These are phyloP conservation scores for Globisporangium spinosum DNA, from an alignment of 352 stramenopile species.

Conservation along the genomic window DNA sequence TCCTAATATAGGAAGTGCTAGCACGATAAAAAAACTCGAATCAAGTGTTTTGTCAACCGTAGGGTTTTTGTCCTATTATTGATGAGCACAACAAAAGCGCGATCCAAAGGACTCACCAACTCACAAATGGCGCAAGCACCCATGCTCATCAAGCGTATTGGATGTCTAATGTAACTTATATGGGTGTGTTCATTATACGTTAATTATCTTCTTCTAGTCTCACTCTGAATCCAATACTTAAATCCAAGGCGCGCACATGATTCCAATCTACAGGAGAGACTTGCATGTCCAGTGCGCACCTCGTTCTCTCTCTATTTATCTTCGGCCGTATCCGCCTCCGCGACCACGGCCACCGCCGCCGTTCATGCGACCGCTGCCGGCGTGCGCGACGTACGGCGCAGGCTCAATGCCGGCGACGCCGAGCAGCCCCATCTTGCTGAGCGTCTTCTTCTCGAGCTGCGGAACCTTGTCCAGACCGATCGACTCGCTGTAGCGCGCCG, in stretches of 20 bases:
- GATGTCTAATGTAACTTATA: background rate
- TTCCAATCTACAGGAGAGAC: background rate
- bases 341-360: constrained; percentile 16
- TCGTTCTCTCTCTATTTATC: constrained; percentile 3
- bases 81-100: too few species aligned
- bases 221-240: constrained; percentile 5
- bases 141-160: too few species aligned
- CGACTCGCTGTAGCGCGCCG: constrained; percentile 54
- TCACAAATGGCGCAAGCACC: too few species aligned
- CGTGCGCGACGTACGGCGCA: constrained; percentile 31
- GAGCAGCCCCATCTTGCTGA: constrained; percentile 85
- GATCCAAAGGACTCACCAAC: too few species aligned
- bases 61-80: too few species aligned
- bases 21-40: too few species aligned
- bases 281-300: background rate
- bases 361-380: constrained; percentile 23
- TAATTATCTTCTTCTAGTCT: constrained; percentile 3
- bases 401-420: constrained; percentile 66
- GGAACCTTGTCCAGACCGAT: constrained; percentile 70
- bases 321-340: constrained; percentile 11
- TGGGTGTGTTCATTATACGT: background rate
- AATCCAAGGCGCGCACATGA: background rate
- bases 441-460: constrained; percentile 78
- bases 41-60: too few species aligned
- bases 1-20: too few species aligned